Percentiles rank a stretch among this genome's conserved stretches.
Conservation (phyloP, 2,329 filamentous ascomycete species). For the Cladosporium sp. region DNA sequence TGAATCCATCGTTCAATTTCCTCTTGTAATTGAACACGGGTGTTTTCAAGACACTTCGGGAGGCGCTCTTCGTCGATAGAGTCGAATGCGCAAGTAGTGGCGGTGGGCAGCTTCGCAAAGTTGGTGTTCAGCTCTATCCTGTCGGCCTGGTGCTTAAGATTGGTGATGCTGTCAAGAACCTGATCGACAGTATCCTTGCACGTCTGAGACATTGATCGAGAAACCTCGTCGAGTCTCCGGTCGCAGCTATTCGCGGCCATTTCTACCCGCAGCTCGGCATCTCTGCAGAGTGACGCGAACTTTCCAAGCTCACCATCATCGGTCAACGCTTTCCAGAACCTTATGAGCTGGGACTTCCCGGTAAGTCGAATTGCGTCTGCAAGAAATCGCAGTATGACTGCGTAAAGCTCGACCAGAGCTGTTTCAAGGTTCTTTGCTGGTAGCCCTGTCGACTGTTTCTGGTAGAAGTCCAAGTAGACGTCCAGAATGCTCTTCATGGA, state of each 20-base stretch:
- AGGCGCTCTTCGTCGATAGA: constrained; percentile 22
- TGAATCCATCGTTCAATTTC: constrained; percentile 23
- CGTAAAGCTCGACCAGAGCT: constrained; percentile 5
- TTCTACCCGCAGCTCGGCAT: background rate
- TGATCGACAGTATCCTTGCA: too few relatives aligned
- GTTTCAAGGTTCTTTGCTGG: background rate
- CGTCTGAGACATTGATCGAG: too few relatives aligned
- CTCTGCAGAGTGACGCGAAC: background rate
- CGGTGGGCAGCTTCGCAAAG: constrained; percentile 13
- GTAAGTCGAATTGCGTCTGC: constrained; percentile 2
- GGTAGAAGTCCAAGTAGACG: background rate
- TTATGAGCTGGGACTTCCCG: background rate
- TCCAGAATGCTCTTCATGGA: background rate
- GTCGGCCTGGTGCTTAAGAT: too few relatives aligned
- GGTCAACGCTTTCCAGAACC: background rate
- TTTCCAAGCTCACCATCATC: background rate
- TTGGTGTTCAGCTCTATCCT: background rate
- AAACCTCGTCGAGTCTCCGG: background rate
- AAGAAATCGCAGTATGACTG: constrained; percentile 1
- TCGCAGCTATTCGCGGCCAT: constrained; percentile 14
- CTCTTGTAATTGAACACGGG: constrained; percentile 23
- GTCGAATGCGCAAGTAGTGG: constrained; percentile 21
- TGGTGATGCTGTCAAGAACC: too few relatives aligned
- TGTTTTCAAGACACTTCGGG: constrained; percentile 21
- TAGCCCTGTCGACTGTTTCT: background rate